Percentiles rank a stretch among this genome's conserved stretches.
Evolutionary conservation across 495 filamentous ascomycete species (phyloP).

Genomic region (Lasiosphaeris hirsuta): DNA sequence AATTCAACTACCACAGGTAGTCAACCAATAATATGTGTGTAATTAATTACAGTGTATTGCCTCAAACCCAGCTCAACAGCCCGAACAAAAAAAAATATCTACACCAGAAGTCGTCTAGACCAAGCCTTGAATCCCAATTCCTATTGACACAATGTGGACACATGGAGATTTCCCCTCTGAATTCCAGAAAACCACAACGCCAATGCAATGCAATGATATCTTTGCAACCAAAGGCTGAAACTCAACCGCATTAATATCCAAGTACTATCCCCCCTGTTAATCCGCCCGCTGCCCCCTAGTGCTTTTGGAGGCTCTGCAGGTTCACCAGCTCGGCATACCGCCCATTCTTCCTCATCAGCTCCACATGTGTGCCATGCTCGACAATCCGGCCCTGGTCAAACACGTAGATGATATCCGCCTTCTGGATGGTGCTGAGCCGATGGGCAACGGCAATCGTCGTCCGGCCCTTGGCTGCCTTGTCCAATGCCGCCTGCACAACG

Average conservation of each 20-base stretch:
- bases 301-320: constrained; percentile 72
- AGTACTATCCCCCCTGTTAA: not conserved
- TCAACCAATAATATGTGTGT: too few species aligned
- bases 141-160: not conserved
- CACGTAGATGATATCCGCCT: constrained; percentile 59
- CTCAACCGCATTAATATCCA: too few species aligned
- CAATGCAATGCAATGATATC: constrained; percentile 8
- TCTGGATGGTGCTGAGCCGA: constrained; percentile 55
- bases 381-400: constrained; percentile 55
- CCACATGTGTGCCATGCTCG: constrained; percentile 52
- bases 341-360: constrained; percentile 50
- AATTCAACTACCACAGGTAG: too few species aligned
- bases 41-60: too few species aligned
- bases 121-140: not conserved
- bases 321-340: constrained; percentile 56
- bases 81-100: not conserved
- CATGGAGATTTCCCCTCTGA: not conserved
- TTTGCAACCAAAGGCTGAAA: not conserved
- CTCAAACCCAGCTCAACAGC: not conserved
- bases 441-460: constrained; percentile 80
- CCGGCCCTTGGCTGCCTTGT: constrained; percentile 58
- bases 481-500: constrained; percentile 69
- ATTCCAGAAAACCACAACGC: not conserved
- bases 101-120: not conserved
- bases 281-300: constrained; percentile 3